Evolutionary conservation across 176 grass and related monocot species (phyloP).

Genomic region (Puccinellia tenuiflora): DNA sequence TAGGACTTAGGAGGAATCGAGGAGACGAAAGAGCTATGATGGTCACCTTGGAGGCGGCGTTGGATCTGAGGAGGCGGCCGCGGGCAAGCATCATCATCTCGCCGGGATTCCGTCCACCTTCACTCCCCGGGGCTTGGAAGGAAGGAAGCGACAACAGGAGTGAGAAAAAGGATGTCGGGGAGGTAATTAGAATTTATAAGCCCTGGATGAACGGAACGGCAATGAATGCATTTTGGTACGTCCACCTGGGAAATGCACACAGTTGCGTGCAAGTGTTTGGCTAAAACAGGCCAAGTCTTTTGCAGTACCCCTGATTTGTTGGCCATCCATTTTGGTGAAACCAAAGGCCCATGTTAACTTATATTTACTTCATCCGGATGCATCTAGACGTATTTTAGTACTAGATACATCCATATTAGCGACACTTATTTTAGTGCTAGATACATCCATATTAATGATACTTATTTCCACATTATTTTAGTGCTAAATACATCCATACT

Average conservation of each 20-base stretch:
- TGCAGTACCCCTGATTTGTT: too few relatives aligned
- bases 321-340: too few relatives aligned
- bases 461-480: too few relatives aligned
- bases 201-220: neutral
- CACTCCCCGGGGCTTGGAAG: constrained; percentile 19
- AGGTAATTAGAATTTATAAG: constrained; percentile 10
- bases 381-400: too few relatives aligned
- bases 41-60: constrained; percentile 38
- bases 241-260: neutral
- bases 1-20: too few relatives aligned
- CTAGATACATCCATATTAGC: too few relatives aligned
- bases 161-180: neutral
- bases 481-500: too few relatives aligned
- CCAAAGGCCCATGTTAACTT: too few relatives aligned
- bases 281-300: neutral
- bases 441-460: too few relatives aligned
- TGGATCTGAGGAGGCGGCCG: constrained; percentile 51
- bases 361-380: too few relatives aligned
- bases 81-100: constrained; percentile 53
- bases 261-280: neutral
- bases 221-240: neutral
- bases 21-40: too few relatives aligned
- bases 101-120: constrained; percentile 15
- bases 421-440: too few relatives aligned
- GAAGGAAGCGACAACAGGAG: constrained; percentile 4